phyloP scores from a whole-genome alignment of 345 rosid species.

The Nephelium lappaceum region DNA sequence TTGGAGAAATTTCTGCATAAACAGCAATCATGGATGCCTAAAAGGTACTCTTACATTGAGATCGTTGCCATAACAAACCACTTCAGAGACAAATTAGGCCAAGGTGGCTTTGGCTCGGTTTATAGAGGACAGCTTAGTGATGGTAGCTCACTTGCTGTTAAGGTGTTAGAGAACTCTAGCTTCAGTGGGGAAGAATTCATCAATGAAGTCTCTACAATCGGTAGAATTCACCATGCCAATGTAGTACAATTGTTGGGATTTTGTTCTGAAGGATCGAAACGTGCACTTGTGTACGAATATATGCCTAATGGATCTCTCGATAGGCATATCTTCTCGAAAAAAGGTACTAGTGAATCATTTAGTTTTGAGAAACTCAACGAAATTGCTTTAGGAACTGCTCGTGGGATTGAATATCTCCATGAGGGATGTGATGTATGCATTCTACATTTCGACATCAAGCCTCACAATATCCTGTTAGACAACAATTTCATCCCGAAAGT shows the following conservation, averaged over 20 bases:
- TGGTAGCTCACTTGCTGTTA: constrained; percentile 3
- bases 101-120: constrained; percentile 8
- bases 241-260: constrained; percentile 8
- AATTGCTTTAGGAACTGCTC: constrained; percentile 31
- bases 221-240: constrained; percentile 15
- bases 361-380: constrained; percentile 12
- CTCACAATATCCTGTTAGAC: constrained; percentile 19
- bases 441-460: constrained; percentile 39
- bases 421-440: constrained; percentile 28
- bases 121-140: background rate
- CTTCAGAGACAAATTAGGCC: constrained; percentile 13
- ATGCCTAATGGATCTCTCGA: constrained; percentile 15
- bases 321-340: background rate
- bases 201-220: constrained; percentile 6
- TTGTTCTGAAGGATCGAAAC: background rate
- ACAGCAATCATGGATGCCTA: background rate
- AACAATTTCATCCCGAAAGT: constrained; percentile 28
- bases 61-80: constrained; percentile 3
- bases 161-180: constrained; percentile 7
- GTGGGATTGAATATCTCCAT: constrained; percentile 35
- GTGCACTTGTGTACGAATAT: constrained; percentile 7
- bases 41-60: background rate
- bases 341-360: background rate
- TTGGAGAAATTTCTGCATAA: background rate
- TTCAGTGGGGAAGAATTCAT: constrained; percentile 12